Evolutionary conservation across 2,329 filamentous ascomycete species (phyloP), one percentile per base, ranked within the genome.

Genomic region (Bipolaris sorokiniana): DNA sequence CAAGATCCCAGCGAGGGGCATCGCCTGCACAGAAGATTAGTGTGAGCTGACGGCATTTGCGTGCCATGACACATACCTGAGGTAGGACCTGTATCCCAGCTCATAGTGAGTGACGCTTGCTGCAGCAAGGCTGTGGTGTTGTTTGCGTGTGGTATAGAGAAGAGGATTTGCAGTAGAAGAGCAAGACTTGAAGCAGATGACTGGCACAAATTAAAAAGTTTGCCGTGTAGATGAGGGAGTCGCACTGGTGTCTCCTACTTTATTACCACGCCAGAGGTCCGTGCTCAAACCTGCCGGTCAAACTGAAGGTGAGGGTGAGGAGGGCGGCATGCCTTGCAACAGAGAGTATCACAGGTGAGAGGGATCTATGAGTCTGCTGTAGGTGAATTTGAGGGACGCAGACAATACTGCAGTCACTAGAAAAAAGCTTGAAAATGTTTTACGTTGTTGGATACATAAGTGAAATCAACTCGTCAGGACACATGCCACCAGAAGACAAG

Each of bases 11-110:
- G 20, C 54, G 9, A 15, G 18, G 31, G 34, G 57, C 56, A 18
- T 41, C 69, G 48, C 58, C 67, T 64, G 36, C 10, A 20, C 31
- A 13, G 2, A 4, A 20, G 45, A 26, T 68, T 33, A 68, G 55
- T 18, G 50, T 20, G 22, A 16, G 16, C 20, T 52, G 47, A 48
- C 23, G n/a, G 55, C 49, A 18, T 40, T 48, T 36, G 49, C 59
- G 51, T 16, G 18, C 34, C 15, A 36, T 18, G 15, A 13, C 23
- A 36, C 26, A 36, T 38, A 63, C 64, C 44, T 36, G 46, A 49
- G 65, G 62, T 56, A 20, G 52, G 52, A 38, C 57, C 64, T 41
- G 59, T 61, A n/a, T 65, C 54, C 64, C 64, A 68, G 53, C 61
- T 64, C 67, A 70, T 70, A 53, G 51, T 56, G 53, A 44, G 23